These are phyloP conservation scores for Takashimella tepidaria DNA, from an alignment of 1,284 basidiomycete species.

Conservation along the genomic window DNA sequence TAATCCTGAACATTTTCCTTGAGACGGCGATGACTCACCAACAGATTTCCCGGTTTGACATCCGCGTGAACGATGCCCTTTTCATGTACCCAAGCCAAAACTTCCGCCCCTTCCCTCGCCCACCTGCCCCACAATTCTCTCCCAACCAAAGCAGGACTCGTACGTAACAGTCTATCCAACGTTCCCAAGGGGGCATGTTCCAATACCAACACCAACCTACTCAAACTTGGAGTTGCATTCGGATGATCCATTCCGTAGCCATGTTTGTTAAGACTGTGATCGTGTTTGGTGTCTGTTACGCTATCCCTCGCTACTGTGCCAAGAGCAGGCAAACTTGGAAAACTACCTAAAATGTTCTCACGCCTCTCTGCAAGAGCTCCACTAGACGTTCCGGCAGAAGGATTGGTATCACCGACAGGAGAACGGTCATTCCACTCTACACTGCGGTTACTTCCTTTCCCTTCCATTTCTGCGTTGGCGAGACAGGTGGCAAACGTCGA, in stretches of 20 bases:
- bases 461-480: not conserved
- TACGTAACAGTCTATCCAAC: conserved; percentile 42
- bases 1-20: too few species aligned
- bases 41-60: conserved; percentile 48
- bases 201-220: conserved; percentile 45
- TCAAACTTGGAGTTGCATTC: conserved; percentile 4
- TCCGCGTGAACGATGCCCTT: conserved; percentile 51
- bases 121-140: conserved; percentile 42
- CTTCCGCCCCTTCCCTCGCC: conserved; percentile 45
- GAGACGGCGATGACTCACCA: conserved; percentile 35
- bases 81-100: conserved; percentile 48
- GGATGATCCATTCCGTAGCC: not conserved
- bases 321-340: not conserved
- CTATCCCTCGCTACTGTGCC: not conserved
- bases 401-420: too few species aligned
- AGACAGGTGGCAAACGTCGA: not conserved
- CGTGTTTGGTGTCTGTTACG: too few species aligned
- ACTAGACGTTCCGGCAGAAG: too few species aligned
- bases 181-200: conserved; percentile 48
- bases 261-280: too few species aligned
- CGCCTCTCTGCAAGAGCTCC: too few species aligned
- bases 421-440: not conserved
- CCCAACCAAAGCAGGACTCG: conserved; percentile 41
- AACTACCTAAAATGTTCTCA: not conserved
- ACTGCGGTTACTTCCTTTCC: not conserved